These are phyloP conservation scores for Epichloe elymi DNA, from an alignment of 2,329 filamentous ascomycete species.

Conservation along the genomic window DNA sequence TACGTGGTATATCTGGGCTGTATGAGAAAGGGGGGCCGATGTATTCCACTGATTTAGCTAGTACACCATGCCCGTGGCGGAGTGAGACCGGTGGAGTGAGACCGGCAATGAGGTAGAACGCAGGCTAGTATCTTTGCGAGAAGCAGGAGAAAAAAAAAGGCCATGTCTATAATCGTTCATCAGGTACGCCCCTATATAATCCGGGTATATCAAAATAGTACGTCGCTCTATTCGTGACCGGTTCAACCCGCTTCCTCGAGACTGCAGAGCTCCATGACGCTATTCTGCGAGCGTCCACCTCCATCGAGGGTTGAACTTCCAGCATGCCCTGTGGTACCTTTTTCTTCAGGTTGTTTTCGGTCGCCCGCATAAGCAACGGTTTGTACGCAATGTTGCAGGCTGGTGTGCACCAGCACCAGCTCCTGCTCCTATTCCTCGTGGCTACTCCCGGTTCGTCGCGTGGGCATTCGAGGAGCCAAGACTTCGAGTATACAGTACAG, in stretches of 20 bases:
- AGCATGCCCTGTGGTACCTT: no score
- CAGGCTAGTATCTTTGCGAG: background rate
- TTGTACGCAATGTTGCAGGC: background rate
- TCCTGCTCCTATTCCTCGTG: no score
- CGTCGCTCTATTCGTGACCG: background rate
- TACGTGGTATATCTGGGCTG: background rate
- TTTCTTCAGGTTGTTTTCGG: no score
- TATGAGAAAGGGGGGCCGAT: background rate
- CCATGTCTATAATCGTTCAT: conserved; percentile 1
- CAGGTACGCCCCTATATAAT: background rate
- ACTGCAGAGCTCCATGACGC: background rate
- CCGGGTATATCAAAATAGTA: background rate
- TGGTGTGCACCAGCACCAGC: no score
- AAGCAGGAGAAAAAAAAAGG: background rate
- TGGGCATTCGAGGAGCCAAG: background rate
- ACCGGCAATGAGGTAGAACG: background rate
- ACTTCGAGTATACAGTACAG: background rate
- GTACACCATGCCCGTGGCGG: background rate
- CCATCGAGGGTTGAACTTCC: background rate
- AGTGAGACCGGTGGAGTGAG: background rate
- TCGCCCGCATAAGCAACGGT: background rate
- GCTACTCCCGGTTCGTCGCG: no score
- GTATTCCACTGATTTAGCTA: background rate
- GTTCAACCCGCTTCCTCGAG: background rate
- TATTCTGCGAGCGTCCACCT: background rate